These are phyloP conservation scores for Myxozyma vanderwaltii DNA, from an alignment of 805 yeast genomes.

Conservation along the genomic window DNA sequence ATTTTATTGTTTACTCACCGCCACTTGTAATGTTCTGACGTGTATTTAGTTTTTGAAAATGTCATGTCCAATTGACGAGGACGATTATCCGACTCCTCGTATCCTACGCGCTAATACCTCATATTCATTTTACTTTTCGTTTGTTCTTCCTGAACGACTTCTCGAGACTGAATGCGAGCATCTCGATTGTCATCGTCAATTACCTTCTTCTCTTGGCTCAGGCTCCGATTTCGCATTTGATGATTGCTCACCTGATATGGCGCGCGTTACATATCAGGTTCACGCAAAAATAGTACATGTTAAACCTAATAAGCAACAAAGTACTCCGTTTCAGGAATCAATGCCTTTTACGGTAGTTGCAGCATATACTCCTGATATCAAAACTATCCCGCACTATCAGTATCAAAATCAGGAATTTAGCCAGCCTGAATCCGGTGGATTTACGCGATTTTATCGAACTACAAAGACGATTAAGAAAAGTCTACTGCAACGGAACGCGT, in stretches of 20 bases:
- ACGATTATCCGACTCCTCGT: slow-evolving; percentile 10
- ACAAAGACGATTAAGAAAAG: slow-evolving; percentile 13
- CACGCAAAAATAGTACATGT: slow-evolving; percentile 7
- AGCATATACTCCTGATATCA: slow-evolving; percentile 18
- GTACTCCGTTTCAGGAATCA: slow-evolving; percentile 2
- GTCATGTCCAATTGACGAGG: slow-evolving; percentile 18
- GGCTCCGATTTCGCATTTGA: slow-evolving; percentile 4
- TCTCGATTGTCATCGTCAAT: slow-evolving; percentile 16
- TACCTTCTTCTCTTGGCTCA: slow-evolving; percentile 27
- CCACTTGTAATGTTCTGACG: not conserved
- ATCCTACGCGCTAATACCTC: slow-evolving; percentile 13
- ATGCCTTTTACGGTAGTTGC: slow-evolving; percentile 14
- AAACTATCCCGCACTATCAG: slow-evolving; percentile 13
- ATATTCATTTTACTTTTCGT: slow-evolving; percentile 24
- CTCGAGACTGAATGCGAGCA: slow-evolving; percentile 26
- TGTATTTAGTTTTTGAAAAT: slow-evolving; percentile 21
- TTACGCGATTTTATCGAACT: slow-evolving; percentile 21
- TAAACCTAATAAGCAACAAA: not conserved
- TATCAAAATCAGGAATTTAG: slow-evolving; percentile 14
- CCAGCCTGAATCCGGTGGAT: slow-evolving; percentile 7
- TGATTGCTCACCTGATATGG: slow-evolving; percentile 31
- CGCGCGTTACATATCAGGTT: slow-evolving; percentile 19
- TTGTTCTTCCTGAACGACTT: slow-evolving; percentile 26
- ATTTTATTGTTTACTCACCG: not conserved
- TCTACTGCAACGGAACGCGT: not conserved